Conservation (phyloP, 1,284 basidiomycete species). For the Phylloboletellus chloephorus region DNA sequence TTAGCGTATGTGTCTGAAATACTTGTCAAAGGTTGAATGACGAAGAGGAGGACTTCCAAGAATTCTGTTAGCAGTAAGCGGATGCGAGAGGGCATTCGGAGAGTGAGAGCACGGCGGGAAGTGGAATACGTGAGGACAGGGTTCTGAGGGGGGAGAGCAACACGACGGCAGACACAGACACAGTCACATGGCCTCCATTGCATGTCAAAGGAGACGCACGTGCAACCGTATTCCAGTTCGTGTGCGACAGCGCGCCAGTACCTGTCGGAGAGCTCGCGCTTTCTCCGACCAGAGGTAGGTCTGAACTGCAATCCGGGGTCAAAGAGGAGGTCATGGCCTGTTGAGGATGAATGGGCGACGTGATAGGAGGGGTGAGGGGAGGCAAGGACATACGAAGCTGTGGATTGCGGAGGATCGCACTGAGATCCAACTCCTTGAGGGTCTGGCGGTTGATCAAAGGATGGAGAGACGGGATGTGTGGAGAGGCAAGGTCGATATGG, state of each 20-base stretch:
- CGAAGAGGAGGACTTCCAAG: constrained; percentile 75
- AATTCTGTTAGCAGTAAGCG: constrained; percentile 72
- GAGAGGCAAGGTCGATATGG: constrained; percentile 50
- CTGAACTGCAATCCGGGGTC: constrained; percentile 73
- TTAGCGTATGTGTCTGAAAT: constrained; percentile 51
- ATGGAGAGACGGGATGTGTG: constrained; percentile 60
- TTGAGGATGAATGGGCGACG: constrained; percentile 16
- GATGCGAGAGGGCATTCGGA: constrained; percentile 72
- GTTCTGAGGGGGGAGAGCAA: constrained; percentile 36
- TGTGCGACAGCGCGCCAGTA: constrained; percentile 83
- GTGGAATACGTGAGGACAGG: constrained; percentile 44
- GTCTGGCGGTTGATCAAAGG: constrained; percentile 83
- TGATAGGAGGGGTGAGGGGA: constrained; percentile 5
- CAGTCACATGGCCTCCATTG: constrained; percentile 50
- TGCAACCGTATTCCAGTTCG: constrained; percentile 79
- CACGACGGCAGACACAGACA: constrained; percentile 52
- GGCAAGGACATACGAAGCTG: constrained; percentile 68
- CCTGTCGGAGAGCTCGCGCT: constrained; percentile 69
- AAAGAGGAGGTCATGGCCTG: constrained; percentile 88
- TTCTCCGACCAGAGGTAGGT: constrained; percentile 64
- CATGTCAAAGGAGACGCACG: constrained; percentile 73
- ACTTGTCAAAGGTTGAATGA: constrained; percentile 67
- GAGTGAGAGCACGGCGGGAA: constrained; percentile 44
- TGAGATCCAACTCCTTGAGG: constrained; percentile 80
- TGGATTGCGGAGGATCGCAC: constrained; percentile 81